Conservation (phyloP, 306 rosid species). For the Citrullus amarus region DNA sequence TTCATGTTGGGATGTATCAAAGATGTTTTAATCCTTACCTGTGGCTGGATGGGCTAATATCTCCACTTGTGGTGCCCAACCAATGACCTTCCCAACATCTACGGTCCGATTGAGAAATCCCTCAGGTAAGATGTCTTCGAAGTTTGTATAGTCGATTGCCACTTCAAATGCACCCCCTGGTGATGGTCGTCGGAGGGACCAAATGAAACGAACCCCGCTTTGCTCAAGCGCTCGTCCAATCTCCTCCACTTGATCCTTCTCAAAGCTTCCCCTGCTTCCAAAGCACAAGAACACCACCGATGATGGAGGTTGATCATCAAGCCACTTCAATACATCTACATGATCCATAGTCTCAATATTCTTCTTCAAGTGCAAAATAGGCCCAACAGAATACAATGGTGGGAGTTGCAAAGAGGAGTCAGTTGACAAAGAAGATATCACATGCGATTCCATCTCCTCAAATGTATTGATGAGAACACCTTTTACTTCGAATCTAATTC, state of each 20-base stretch:
- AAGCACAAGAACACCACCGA: conserved; percentile 33
- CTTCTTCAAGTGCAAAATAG: conserved; percentile 10
- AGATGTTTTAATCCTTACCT: no score
- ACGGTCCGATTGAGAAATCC: no score
- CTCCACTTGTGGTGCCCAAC: conserved; percentile 28
- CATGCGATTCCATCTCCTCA: conserved; percentile 5
- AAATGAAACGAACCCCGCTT: not conserved
- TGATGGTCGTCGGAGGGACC: not conserved
- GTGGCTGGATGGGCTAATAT: conserved; percentile 14
- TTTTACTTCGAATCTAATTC: conserved; percentile 3
- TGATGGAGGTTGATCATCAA: conserved; percentile 15
- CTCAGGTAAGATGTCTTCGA: not conserved
- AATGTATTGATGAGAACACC: conserved; percentile 21
- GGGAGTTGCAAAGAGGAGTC: not conserved
- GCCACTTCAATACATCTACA: conserved; percentile 10
- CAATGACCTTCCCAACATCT: not conserved
- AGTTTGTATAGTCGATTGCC: conserved; percentile 1
- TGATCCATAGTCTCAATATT: not conserved
- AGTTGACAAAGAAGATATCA: not conserved
- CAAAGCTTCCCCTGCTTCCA: conserved; percentile 19
- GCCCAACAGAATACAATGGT: conserved; percentile 23
- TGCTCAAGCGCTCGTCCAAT: conserved; percentile 13
- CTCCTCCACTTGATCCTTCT: conserved; percentile 11
- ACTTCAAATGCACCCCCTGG: not conserved
- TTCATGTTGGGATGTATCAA: no score